A percentile compares a stretch with the other conserved stretches of the same genome.
These are phyloP conservation scores for Phytophthora multivora DNA, from an alignment of 352 stramenopile species.

Conservation along the genomic window DNA sequence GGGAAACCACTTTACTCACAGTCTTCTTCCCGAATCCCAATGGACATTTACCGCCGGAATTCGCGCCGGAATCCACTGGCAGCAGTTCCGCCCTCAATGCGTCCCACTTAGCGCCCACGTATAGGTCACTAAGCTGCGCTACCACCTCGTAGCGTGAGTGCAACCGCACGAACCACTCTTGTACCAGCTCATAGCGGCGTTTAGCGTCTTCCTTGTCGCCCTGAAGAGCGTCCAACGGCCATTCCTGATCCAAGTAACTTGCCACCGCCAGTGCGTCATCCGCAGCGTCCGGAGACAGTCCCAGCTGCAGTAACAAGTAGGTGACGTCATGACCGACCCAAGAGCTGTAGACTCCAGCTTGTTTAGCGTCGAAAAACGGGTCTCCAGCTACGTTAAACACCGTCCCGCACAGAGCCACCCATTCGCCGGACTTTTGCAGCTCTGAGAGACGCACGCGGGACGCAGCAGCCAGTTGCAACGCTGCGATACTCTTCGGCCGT, in stretches of 20 bases:
- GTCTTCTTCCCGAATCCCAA: slow-evolving; percentile 58
- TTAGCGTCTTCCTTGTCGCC: slow-evolving; percentile 14
- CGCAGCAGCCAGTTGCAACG: slow-evolving; percentile 11
- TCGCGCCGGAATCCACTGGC: slow-evolving; percentile 20
- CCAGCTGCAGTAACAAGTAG: slow-evolving; percentile 47
- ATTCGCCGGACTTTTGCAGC: slow-evolving; percentile 32
- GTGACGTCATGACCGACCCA: slow-evolving; percentile 66
- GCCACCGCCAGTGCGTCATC: slow-evolving; percentile 35
- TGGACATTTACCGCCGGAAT: slow-evolving; percentile 51
- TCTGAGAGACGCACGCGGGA: slow-evolving; percentile 26
- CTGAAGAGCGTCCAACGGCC: slow-evolving; percentile 34
- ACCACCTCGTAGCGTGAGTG: slow-evolving; percentile 52
- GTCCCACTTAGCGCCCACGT: slow-evolving; percentile 48
- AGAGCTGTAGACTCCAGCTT: slow-evolving; percentile 44
- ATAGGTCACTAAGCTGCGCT: slow-evolving; percentile 53
- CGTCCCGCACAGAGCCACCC: slow-evolving; percentile 62
- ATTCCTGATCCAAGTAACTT: slow-evolving; percentile 45
- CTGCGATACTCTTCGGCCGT: slow-evolving; percentile 13
- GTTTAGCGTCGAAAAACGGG: slow-evolving; percentile 46
- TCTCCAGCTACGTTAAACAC: slow-evolving; percentile 57
- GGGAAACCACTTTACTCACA: slow-evolving; percentile 31
- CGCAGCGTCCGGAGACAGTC: slow-evolving; percentile 31
- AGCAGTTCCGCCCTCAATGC: slow-evolving; percentile 42
- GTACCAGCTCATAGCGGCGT: slow-evolving; percentile 39
- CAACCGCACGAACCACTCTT: slow-evolving; percentile 64